Base-by-base conservation (phyloP, 2,329 filamentous ascomycete genomes). In the Fusarium coicis region DNA sequence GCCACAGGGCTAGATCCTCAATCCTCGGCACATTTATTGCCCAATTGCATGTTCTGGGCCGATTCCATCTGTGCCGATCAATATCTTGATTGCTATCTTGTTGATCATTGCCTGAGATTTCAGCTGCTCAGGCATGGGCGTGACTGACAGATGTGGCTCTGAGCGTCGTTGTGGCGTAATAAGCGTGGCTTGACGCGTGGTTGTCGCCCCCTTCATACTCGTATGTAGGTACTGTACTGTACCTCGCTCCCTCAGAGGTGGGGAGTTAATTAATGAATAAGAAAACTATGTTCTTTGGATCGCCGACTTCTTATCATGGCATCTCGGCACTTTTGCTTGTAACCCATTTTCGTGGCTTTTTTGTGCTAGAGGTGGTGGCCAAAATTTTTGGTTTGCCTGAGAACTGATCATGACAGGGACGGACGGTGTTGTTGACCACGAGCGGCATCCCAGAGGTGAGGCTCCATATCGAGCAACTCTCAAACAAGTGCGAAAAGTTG, bases 151-250 rank as follows among this genome's bases (percentile, higher is more conserved):
- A 52, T 44, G 28, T 63, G 52, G 56, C 56, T 52, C 55, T 26
- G n/a, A 37, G 26, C 15, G 34, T 21, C 19, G 16, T 21, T 70
- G 70, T 73, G 52, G 70, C 60, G 53, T 40, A 12, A 32, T 10
- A 21, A 30, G 16, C 74, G 69, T 72, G 66, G 65, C 74, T 73
- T 74, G 62, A 68, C 62, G 70, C 70, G 66, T 73, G 54, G 70
- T 58, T 61, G 55, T 76, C 46, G 71, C 71, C 71, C 37, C 67
- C 54, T 43, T 36, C 39, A 16, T 36, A 30, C 30, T 30, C 4
- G 30, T 30, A 11, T 64, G 28, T 37, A 32, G 26, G 30, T 30
- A 30, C 30, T 30, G 30, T 30, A 36, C 15, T 18, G 34, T 36
- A 37, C 65, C 37, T 55, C 37, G 58, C 34, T 56, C 30, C 28